Evolutionary conservation across 805 yeast genomes (phyloP), one percentile per base, ranked within the genome.

Genomic region (Jamesozyma lodderae): DNA sequence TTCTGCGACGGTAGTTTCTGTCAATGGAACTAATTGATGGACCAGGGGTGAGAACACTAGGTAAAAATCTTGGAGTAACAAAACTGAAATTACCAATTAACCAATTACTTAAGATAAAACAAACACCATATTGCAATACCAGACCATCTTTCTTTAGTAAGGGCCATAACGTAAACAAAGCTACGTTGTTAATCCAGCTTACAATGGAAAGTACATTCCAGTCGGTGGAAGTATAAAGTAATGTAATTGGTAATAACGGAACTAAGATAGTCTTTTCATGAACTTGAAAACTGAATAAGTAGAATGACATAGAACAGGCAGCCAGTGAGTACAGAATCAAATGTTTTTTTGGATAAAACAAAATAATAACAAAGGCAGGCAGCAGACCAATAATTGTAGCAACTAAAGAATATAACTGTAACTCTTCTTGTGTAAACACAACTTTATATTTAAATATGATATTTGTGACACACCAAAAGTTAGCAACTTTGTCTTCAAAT

Each of bases 401-500:
- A 0, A 66, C 33, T 26, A 81, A 56, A 1, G 92, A 75, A 5
- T 74, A 45, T 21, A 66, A 52, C 43, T 84, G 83, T 32, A 92
- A 66, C 49, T 81, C 73, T 11, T 66, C 62, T 14, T 69, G 67
- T 2, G 75, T 56, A 51, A 82, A 80, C 0, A 69, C 35, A 4
- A 61, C 50, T 46, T 73, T 77, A 53, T 85, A 80, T 57, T 90
- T 90, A 55, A 88, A 58, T 9, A 86, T 45, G 1, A 81, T 67
- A 57, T 92, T 92, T 1, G 87, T 67, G n/a, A 95, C 80, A 60
- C 97, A 88, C 99, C 99, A 92, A 52, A 92, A 81, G 55, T 88
- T 92, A 28, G 95, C 95, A 13, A 92, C 97, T 57, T 92, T 92
- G 56, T 92, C 97, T 59, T 92, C 98, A 70, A 94, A 92, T 6